Evolutionary conservation across 257 asterid species (phyloP).

Genomic region (Solanum sparsipilum): DNA sequence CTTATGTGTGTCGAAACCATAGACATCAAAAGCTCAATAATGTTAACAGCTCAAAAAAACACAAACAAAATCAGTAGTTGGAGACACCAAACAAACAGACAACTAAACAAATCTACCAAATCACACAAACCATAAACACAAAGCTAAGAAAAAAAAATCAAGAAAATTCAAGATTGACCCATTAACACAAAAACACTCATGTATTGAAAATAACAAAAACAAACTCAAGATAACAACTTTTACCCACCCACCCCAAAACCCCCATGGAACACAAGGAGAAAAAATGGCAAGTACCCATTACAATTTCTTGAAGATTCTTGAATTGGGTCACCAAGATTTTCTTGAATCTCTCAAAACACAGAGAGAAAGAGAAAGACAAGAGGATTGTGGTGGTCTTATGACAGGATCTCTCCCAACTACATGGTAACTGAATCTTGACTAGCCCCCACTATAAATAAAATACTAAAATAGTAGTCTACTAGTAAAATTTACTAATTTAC

Average conservation of each 20-base stretch:
- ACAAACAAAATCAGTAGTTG: not conserved
- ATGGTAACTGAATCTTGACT: conserved; percentile 1
- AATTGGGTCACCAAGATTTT: not conserved
- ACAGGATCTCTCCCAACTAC: not conserved
- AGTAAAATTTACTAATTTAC: not conserved
- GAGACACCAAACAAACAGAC: not conserved
- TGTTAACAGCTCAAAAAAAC: not conserved
- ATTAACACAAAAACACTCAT: not conserved
- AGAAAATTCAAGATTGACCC: not conserved
- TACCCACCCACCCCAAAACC: not conserved
- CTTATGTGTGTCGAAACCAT: not conserved
- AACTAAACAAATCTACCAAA: not conserved
- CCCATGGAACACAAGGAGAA: not conserved
- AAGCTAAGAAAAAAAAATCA: not conserved
- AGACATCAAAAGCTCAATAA: not conserved
- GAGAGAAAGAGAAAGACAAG: not conserved
- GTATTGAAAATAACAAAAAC: not conserved
- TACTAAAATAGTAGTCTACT: not conserved
- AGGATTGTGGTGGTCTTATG: not conserved
- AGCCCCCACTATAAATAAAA: not conserved
- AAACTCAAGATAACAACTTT: not conserved
- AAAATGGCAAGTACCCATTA: conserved; percentile 5
- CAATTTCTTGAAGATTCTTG: not conserved
- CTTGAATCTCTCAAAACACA: not conserved
- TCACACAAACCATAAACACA: not conserved